Conservation (phyloP, 202 grass and related monocot species). For the Zizania palustris region DNA sequence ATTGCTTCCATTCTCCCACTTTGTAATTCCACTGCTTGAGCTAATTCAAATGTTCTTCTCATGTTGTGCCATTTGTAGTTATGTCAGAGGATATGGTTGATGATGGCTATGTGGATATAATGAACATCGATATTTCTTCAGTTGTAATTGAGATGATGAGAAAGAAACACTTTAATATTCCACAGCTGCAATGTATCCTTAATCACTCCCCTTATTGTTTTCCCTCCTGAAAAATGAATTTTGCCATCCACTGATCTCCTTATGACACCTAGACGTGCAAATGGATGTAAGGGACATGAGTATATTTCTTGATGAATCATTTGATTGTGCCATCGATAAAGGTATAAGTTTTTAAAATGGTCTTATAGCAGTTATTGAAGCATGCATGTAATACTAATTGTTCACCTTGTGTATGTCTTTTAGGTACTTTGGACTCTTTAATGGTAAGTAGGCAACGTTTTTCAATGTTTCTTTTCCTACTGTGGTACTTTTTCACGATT, state of each 20-base stretch:
- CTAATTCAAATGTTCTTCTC: conserved; percentile 18
- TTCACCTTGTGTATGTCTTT: conserved; percentile 25
- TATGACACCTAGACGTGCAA: conserved; percentile 74
- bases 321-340: conserved; percentile 99
- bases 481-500: conserved; percentile 37
- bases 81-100: conserved; percentile 97
- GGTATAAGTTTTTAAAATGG: conserved; percentile 46
- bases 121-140: conserved; percentile 91
- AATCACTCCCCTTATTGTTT: neutral
- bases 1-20: neutral
- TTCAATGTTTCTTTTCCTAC: conserved; percentile 15
- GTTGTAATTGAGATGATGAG: conserved; percentile 94
- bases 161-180: conserved; percentile 70
- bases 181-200: conserved; percentile 89
- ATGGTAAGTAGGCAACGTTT: conserved; percentile 71
- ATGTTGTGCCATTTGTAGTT: conserved; percentile 48
- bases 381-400: conserved; percentile 7
- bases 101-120: conserved; percentile 84
- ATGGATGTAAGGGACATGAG: conserved; percentile 98
- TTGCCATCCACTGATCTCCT: conserved; percentile 44
- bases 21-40: neutral
- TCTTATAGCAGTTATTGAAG: conserved; percentile 29
- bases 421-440: conserved; percentile 97
- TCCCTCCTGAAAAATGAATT: neutral
- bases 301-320: conserved; percentile 77